Base-by-base conservation (phyloP, 768 basidiomycete genomes). In the Phanerochaete carnosa region DNA sequence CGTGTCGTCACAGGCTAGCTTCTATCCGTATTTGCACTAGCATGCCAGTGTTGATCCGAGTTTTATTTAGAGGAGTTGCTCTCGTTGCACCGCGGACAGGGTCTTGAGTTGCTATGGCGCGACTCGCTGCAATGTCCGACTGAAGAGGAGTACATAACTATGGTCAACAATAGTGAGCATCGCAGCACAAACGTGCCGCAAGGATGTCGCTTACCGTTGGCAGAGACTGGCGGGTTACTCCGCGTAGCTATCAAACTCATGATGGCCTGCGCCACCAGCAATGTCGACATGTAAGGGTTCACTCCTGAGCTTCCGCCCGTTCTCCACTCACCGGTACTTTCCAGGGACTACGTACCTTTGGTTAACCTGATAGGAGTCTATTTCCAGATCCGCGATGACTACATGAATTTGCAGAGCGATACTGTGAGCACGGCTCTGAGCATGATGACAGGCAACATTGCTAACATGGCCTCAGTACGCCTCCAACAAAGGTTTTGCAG, bases 341-440 rank as follows among this genome's bases (percentile, higher is more conserved):
- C 11, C 19, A 43, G 39, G 8, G 87, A 98, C 72, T 97, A 93
- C 64, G 86, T 96, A 1, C 94, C 95, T 0, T 81, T 98, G 1
- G 92, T 96, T 63, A 97, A 97, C 72, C 83, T 97, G 11, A 90
- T 98, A 62, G 94, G 95, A 2, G 85, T 97, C n/a, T 90, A 87
- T 68, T 97, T 94, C 73, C 96, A 98, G 71, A 95, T 98, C 65
- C 78, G 95, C n/a, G 96, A 98, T 66, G 96, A 98, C 72, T 90
- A 95, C 49, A 94, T 96, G 91, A 98, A 98, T 67, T 76, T 98
- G 26, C 88, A 95, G 68, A 93, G 91, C 51, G 82, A 83, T 19
- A 86, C 95, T 79, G 94, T 94, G 66, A 26, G 76, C 54, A 32
- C 23, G 30, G 52, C 8, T 28, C 16, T 39, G 13, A n/a, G 19